These are phyloP conservation scores for Aquilaria malaccensis DNA, from an alignment of 345 rosid species.

Conservation along the genomic window DNA sequence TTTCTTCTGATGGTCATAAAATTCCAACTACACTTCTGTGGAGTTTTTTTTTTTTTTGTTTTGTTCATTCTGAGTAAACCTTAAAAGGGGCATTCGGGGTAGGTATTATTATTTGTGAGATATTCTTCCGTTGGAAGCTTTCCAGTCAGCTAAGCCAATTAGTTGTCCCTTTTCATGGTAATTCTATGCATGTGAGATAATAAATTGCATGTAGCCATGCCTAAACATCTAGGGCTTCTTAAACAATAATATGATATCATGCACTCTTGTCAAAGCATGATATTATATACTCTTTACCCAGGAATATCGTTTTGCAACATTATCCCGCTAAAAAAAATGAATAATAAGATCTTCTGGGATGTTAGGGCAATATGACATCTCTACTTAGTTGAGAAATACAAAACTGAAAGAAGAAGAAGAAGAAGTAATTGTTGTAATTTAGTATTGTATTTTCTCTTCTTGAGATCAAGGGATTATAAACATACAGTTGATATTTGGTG, in stretches of 20 bases:
- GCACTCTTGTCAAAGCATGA: too few species aligned
- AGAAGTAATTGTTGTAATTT: not conserved
- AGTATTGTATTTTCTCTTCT: not conserved
- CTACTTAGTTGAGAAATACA: too few species aligned
- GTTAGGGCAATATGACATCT: too few species aligned
- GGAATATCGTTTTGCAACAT: too few species aligned
- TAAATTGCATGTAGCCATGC: too few species aligned
- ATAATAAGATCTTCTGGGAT: too few species aligned
- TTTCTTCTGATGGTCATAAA: not conserved
- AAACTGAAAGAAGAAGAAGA: too few species aligned
- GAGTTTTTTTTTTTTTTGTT: not conserved
- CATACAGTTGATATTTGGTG: constrained; percentile 1
- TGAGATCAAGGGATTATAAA: not conserved
- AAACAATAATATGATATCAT: too few species aligned
- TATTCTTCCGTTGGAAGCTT: not conserved
- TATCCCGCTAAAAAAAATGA: too few species aligned
- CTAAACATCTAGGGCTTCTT: too few species aligned
- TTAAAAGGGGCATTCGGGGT: not conserved
- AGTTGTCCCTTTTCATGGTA: not conserved
- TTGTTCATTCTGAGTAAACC: not conserved
- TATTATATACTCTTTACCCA: too few species aligned
- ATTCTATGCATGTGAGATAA: too few species aligned
- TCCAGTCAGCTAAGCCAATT: not conserved
- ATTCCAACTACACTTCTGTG: not conserved
- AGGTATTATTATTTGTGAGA: not conserved